A percentile compares a stretch with the other conserved stretches of the same genome.
Evolutionary conservation across 768 basidiomycete genomes (phyloP).

Genomic region (Pulveroboletus ravenelii): DNA sequence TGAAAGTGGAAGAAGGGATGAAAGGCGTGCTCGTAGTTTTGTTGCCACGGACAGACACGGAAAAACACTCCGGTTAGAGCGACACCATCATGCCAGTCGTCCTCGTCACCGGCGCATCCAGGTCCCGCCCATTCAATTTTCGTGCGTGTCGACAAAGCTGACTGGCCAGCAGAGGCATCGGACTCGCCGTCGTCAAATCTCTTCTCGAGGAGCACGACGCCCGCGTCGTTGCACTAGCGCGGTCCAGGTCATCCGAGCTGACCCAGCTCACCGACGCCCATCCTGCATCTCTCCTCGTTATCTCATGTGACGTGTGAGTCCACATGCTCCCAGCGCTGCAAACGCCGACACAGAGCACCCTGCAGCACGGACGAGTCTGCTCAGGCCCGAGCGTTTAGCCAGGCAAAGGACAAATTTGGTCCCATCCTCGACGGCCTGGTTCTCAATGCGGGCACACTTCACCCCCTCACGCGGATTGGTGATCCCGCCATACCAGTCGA

Average conservation of each 20-base stretch:
- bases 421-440: conserved; percentile 67
- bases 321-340: neutral
- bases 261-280: conserved; percentile 41
- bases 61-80: conserved; percentile 2
- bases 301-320: conserved; percentile 77
- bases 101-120: conserved; percentile 83
- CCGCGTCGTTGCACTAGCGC: conserved; percentile 72
- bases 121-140: conserved; percentile 35
- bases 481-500: conserved; percentile 46
- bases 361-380: conserved; percentile 56
- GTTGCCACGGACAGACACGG: conserved; percentile 24
- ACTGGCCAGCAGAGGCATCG: conserved; percentile 54
- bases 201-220: conserved; percentile 60
- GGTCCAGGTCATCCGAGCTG: conserved; percentile 65
- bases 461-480: conserved; percentile 60
- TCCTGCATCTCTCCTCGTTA: conserved; percentile 40
- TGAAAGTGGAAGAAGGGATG: conserved; percentile 16
- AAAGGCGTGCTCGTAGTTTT: conserved; percentile 13
- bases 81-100: conserved; percentile 48
- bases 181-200: conserved; percentile 68
- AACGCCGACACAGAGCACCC: neutral
- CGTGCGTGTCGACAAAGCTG: conserved; percentile 1
- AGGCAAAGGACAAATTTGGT: conserved; percentile 50
- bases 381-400: conserved; percentile 51
- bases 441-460: conserved; percentile 79